Evolutionary conservation across 2,329 filamentous ascomycete genomes (phyloP).

Genomic region (Nothopassalora personata): DNA sequence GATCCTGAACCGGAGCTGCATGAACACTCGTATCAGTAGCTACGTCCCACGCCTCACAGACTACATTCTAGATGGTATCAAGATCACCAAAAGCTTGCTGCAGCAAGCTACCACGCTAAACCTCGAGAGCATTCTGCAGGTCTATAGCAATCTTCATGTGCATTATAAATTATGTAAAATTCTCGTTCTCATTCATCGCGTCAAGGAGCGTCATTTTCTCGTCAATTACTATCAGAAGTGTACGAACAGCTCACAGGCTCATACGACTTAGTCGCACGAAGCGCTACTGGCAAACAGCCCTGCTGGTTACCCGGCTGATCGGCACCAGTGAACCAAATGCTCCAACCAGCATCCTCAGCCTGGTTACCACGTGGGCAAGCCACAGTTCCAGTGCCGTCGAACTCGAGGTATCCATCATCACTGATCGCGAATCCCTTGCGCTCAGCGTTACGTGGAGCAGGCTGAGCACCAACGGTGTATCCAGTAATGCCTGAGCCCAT

Average conservation of each 20-base stretch:
- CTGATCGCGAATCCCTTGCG: conserved; percentile 7
- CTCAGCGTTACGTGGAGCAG: not conserved
- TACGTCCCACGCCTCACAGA: not conserved
- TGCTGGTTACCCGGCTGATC: conserved; percentile 11
- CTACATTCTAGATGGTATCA: not conserved
- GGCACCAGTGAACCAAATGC: conserved; percentile 7
- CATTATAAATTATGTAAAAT: too few species aligned
- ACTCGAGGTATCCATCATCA: conserved; percentile 8
- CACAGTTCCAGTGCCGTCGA: conserved; percentile 6
- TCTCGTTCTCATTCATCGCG: too few species aligned
- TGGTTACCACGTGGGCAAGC: conserved; percentile 8
- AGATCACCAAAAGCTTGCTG: not conserved
- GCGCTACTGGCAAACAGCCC: conserved; percentile 5
- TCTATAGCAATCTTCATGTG: too few species aligned
- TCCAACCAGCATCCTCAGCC: conserved; percentile 1
- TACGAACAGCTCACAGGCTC: conserved; percentile 10
- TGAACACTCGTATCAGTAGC: not conserved
- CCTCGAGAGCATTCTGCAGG: too few species aligned
- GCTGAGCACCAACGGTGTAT: conserved; percentile 11
- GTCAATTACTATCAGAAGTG: not conserved
- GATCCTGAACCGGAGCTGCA: not conserved
- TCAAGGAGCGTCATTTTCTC: not conserved
- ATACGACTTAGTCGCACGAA: conserved; percentile 8
- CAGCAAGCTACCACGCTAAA: not conserved
- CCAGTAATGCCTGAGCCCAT: conserved; percentile 10